Evolutionary conservation across 208 protist genomes (phyloP).

Genomic region (Trypanosoma platydactyli): DNA sequence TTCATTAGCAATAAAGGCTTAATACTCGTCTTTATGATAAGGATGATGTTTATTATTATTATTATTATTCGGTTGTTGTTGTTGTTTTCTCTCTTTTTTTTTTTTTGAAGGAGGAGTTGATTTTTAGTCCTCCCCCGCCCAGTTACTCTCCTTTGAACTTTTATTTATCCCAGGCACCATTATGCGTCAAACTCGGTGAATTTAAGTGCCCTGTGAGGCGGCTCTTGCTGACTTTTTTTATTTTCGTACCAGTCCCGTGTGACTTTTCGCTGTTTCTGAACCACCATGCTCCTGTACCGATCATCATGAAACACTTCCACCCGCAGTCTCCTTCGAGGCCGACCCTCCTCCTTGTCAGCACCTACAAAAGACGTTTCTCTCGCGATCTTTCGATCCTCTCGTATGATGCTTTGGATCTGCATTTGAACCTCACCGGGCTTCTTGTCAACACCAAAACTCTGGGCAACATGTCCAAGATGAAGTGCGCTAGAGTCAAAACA

Average conservation of each 20-base stretch:
- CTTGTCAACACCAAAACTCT: conserved; percentile 90
- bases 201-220: conserved; percentile 59
- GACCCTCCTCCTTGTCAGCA: background rate
- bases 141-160: too few relatives aligned
- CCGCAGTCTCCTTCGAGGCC: conserved; percentile 50
- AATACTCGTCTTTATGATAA: too few relatives aligned
- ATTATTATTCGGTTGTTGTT: too few relatives aligned
- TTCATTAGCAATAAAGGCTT: too few relatives aligned
- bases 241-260: conserved; percentile 80
- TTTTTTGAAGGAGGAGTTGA: too few relatives aligned
- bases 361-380: conserved; percentile 37
- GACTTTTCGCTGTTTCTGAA: conserved; percentile 80
- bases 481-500: conserved; percentile 93
- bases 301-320: conserved; percentile 77
- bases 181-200: conserved; percentile 83
- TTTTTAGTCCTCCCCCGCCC: too few relatives aligned
- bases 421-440: conserved; percentile 82
- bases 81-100: too few relatives aligned
- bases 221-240: conserved; percentile 39
- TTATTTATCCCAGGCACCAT: too few relatives aligned
- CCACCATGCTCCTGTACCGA: conserved; percentile 30
- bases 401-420: conserved; percentile 56
- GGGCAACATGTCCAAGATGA: conserved; percentile 94
- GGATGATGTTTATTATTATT: too few relatives aligned
- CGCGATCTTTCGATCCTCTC: conserved; percentile 64